Conservation (phyloP, 805 yeast species). For the Spencermartinsiella europaea region DNA sequence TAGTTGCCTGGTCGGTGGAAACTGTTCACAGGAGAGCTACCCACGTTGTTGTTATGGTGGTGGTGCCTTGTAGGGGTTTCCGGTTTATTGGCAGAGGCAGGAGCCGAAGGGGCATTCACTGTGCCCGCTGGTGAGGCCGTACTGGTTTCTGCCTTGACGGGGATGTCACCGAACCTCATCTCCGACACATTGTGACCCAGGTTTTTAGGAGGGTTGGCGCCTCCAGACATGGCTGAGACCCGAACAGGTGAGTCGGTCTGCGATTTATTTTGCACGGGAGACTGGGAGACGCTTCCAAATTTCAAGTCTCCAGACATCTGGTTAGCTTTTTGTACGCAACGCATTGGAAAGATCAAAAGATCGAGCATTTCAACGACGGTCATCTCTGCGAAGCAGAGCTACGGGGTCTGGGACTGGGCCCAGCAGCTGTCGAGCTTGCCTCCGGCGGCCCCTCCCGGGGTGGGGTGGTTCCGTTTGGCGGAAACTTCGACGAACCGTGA, state of each 20-base stretch:
- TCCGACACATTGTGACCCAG: slow-evolving; percentile 11
- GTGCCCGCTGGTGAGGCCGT: background rate
- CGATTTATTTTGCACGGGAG: background rate
- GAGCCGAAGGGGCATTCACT: background rate
- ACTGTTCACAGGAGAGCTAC: background rate
- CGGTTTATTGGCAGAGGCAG: background rate
- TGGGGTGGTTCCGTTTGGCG: too few species aligned
- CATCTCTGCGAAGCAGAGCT: too few species aligned
- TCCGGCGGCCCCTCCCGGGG: too few species aligned
- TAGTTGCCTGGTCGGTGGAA: background rate
- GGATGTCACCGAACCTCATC: slow-evolving; percentile 15
- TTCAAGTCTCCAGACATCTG: background rate
- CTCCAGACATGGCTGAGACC: slow-evolving; percentile 11
- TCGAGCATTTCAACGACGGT: too few species aligned
- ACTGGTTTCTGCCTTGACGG: slow-evolving; percentile 6
- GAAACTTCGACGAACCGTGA: too few species aligned
- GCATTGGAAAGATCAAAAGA: too few species aligned
- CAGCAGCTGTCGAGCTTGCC: too few species aligned
- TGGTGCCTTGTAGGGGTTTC: background rate
- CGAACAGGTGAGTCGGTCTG: background rate
- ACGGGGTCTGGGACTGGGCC: too few species aligned
- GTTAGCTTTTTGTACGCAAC: too few species aligned
- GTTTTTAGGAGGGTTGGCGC: slow-evolving; percentile 14
- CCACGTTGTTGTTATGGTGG: background rate
- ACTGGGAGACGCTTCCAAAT: background rate